Base-by-base conservation (phyloP, 306 rosid genomes). In the Cucumis melo region DNA sequence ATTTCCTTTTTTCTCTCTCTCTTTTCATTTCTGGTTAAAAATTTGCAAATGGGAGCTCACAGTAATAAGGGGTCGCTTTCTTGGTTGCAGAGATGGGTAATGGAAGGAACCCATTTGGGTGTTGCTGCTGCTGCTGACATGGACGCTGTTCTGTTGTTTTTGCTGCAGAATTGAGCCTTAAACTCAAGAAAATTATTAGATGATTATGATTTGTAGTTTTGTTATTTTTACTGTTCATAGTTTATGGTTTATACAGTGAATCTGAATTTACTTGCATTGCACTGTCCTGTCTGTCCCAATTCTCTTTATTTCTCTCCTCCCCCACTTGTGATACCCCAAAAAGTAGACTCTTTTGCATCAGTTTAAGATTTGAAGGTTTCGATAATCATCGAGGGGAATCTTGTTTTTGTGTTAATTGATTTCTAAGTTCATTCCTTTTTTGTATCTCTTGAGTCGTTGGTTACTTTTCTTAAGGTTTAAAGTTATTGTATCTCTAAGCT, bases 51-150 rank as follows among this genome's bases (percentile, higher is more conserved):
- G 63, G 20, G 68, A 42, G 2, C 23, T 46, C 44, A 27, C 46
- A 73, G 34, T 73, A 51, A 73, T 27, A 71, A 44, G n/a, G 55
- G 61, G 77, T 73, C 77, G 77, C 60, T 73, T 73, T 73, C 77
- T 73, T 50, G 41, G 41, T 55, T 39, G 54, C 64, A 60, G 54
- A 20, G 38, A 58, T 41, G 79, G 72, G 79, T 60, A 41, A 76
- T 59, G 71, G 72, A n/a, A 39, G 71, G 41, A 60, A 60, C 79
- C 79, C 79, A 76, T 42, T 39, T 60, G 59, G 11, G 36, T 44
- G 20, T n/a, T 32, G 36, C 36, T 42, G 48, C 48, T 50, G 10
- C 53, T 34, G 78, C 65, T 74, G 78, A 75, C 53, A 57, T 56
- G 54, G 67, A 75, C 67, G 53, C 50, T 19, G 14, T 42, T 67